Evolutionary conservation across 345 rosid species (phyloP), one percentile per base, ranked within the genome.

Genomic region (Salix dunnii): DNA sequence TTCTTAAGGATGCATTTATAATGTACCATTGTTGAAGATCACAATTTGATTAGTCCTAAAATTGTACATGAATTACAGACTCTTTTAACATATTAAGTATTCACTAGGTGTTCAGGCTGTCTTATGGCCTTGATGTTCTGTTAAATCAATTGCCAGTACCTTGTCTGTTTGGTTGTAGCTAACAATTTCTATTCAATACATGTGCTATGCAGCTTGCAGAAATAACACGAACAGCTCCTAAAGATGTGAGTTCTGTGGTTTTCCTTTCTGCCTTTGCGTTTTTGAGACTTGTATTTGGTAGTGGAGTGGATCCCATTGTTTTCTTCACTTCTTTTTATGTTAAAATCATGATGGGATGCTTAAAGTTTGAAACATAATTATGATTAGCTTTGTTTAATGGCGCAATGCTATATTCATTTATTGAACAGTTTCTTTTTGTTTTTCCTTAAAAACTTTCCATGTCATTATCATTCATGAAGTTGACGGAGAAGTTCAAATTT

Each of bases 401-500:
- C 49, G 42, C 42, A 58, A 18, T 33, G 7, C 61, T 38, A 43
- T 42, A 58, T 62, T 55, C 48, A 14, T 67, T n/a, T 48, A 60
- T 31, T 53, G 31, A 73, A 70, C 76, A 79, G 36, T 25, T 70
- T 74, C 18, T 60, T 81, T 23, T 9, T 48, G 53, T 80, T 35
- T 30, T 3, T 23, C 63, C 36, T 33, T 5, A 0, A 33, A 33
- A 75, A 67, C 58, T 11, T 13, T 46, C 25, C 28, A 40, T 75
- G 1, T 76, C 73, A 28, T 62, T 82, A 21, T 82, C 30, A 67
- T 79, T 58, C 36, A 77, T 78, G 71, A 79, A 86, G 88, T 80
- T 51, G 28, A 48, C 40, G 68, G 86, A 79, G 81, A 81, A 81
- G 75, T 88, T 81, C 87, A 84, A 86, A 75, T 82, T 86, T 77